These are phyloP conservation scores for Diplodia seriata DNA, from an alignment of 2,329 filamentous ascomycete genomes.

Conservation along the genomic window DNA sequence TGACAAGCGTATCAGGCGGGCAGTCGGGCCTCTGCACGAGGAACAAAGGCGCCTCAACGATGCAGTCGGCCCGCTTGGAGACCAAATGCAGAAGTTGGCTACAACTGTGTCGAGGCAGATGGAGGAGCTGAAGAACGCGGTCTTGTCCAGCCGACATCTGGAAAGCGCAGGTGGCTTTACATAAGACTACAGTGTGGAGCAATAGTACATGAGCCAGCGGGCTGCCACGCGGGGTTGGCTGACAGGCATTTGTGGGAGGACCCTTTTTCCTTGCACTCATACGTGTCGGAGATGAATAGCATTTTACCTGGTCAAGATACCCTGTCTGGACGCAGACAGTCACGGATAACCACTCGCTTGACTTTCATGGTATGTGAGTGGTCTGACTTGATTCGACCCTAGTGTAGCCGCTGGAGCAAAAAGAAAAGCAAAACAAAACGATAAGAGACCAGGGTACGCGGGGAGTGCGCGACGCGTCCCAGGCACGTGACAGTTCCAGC, in stretches of 20 bases:
- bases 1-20: constrained; percentile 4
- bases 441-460: background rate
- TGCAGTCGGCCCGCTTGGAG: background rate
- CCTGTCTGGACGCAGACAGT: too few relatives aligned
- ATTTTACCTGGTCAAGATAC: background rate
- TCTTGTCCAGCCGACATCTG: background rate
- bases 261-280: background rate
- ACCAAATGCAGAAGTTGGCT: background rate
- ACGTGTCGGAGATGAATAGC: background rate
- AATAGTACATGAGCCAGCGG: too few relatives aligned
- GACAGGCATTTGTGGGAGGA: too few relatives aligned
- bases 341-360: too few relatives aligned
- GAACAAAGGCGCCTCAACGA: background rate
- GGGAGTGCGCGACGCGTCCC: background rate
- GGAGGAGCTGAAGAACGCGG: background rate
- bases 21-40: background rate
- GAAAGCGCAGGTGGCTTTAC: too few relatives aligned
- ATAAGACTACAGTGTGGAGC: too few relatives aligned
- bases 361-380: background rate
- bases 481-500: too few relatives aligned
- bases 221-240: too few relatives aligned
- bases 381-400: background rate
- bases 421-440: background rate
- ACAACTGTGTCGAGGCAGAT: background rate
- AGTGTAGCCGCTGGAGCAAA: background rate